phyloP scores from a whole-genome alignment of 768 basidiomycete genomes.

The Pleurotus citrinopileatus region DNA sequence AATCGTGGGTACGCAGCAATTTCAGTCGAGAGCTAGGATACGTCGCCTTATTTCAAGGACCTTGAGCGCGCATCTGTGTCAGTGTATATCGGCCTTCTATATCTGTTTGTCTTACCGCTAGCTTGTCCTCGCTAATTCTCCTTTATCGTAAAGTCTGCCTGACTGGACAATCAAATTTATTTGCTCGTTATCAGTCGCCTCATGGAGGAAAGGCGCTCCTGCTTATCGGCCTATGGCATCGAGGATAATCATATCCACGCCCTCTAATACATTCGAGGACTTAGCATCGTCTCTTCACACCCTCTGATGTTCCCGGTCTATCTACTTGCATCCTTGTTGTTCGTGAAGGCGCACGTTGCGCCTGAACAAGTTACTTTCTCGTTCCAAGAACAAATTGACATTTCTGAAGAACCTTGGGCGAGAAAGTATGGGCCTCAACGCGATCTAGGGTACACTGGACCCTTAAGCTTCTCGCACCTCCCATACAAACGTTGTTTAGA shows the following conservation, averaged over 20 bases:
- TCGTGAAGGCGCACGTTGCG: not conserved
- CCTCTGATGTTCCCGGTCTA: not conserved
- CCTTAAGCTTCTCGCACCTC: conserved; percentile 59
- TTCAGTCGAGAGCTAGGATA: no score
- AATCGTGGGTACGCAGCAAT: no score
- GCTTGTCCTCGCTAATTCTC: no score
- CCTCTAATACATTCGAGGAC: not conserved
- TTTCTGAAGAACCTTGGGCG: conserved; percentile 15
- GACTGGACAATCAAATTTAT: no score
- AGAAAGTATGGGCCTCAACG: conserved; percentile 14
- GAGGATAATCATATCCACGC: not conserved
- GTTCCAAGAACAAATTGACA: not conserved
- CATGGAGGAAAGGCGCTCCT: no score
- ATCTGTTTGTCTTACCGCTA: no score
- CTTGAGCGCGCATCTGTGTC: no score
- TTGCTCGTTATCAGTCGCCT: no score
- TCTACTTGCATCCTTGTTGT: not conserved
- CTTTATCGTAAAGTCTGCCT: no score
- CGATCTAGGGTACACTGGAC: conserved; percentile 15
- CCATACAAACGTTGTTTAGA: conserved; percentile 56
- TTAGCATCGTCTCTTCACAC: not conserved
- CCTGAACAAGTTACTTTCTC: not conserved
- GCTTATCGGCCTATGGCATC: conserved; percentile 7
- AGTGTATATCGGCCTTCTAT: no score
- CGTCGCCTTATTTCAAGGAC: no score